Conservation (phyloP, 345 rosid species). For the Aquilaria malaccensis region DNA sequence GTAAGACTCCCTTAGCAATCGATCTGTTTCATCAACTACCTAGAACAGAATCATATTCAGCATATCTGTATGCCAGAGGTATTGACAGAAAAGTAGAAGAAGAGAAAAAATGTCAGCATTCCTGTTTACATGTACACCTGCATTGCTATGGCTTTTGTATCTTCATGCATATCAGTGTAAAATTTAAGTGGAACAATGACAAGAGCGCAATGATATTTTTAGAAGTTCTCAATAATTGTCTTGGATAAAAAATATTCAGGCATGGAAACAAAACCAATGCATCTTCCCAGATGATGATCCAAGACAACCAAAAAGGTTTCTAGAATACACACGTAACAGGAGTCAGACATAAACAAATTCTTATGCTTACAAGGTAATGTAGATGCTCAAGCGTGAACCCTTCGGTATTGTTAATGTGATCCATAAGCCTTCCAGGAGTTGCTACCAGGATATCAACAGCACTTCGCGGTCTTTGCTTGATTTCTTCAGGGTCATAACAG, state of each 20-base stretch:
- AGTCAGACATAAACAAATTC: no score
- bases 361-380: slow-evolving; percentile 68
- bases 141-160: no score
- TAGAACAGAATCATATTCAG: slow-evolving; percentile 29
- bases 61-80: slow-evolving; percentile 7
- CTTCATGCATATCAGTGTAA: no score
- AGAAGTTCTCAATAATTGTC: no score
- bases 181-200: no score
- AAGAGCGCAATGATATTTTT: no score
- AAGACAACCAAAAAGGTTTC: no score
- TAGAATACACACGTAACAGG: no score
- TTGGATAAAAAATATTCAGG: no score
- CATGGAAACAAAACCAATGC: no score
- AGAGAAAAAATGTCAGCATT: background rate
- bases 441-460: slow-evolving; percentile 91
- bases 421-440: slow-evolving; percentile 99
- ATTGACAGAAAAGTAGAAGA: slow-evolving; percentile 5
- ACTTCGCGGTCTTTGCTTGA: slow-evolving; percentile 44
- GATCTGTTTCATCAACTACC: slow-evolving; percentile 98
- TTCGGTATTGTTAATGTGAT: slow-evolving; percentile 75
- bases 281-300: no score
- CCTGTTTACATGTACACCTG: no score
- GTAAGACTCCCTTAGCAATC: slow-evolving; percentile 89
- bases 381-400: slow-evolving; percentile 96
- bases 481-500: slow-evolving; percentile 69